Evolutionary conservation across 768 basidiomycete genomes (phyloP).

Genomic region (Kwoniella dejecticola): DNA sequence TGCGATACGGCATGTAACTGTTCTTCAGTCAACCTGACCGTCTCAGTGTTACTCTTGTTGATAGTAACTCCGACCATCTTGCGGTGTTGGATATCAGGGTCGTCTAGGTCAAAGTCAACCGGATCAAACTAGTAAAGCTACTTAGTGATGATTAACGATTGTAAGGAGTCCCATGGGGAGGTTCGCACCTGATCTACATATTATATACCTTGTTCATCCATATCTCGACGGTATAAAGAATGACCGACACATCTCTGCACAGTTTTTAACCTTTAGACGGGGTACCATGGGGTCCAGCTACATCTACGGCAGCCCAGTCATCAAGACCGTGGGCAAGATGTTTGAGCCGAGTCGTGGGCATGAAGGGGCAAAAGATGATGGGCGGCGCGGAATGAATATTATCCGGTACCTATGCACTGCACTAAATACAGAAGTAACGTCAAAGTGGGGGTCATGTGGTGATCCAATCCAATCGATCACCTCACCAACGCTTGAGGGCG

Average conservation of each 20-base stretch:
- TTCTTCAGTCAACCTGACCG: slow-evolving; percentile 16
- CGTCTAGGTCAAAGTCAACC: background rate
- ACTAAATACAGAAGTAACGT: background rate
- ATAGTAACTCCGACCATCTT: slow-evolving; percentile 4
- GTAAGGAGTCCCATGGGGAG: slow-evolving; percentile 8
- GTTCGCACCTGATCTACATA: background rate
- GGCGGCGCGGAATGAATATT: background rate
- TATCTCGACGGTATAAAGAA: background rate
- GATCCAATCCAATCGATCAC: background rate
- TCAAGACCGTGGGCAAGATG: no score
- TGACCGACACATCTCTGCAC: background rate
- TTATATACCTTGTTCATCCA: background rate
- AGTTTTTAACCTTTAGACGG: no score
- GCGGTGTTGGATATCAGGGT: background rate
- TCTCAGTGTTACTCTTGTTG: background rate
- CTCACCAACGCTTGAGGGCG: background rate
- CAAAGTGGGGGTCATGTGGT: background rate
- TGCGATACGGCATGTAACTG: slow-evolving; percentile 24
- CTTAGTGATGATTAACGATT: background rate
- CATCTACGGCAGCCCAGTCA: no score
- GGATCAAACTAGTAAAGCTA: background rate
- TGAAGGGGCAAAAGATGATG: background rate
- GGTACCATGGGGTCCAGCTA: slow-evolving; percentile 1
- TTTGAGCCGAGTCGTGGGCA: no score
- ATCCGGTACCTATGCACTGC: background rate